Base-by-base conservation (phyloP, 345 rosid genomes). In the Brassica cretica region DNA sequence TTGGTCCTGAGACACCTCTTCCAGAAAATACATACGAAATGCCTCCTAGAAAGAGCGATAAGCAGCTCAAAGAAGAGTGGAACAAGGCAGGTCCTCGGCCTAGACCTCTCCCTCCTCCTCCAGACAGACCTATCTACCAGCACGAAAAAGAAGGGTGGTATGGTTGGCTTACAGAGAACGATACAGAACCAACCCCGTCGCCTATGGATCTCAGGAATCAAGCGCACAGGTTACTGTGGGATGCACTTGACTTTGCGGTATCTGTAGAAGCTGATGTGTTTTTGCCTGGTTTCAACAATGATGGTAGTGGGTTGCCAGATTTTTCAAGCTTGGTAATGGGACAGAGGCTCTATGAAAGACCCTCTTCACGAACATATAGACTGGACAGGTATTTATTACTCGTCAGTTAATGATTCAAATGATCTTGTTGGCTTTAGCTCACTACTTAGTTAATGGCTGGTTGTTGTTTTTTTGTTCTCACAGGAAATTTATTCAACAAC, bases 61-160 rank as follows among this genome's bases (percentile, higher is more conserved):
- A 86, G 80, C 86, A 87, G 62, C 88, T 91, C 71, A 86, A 87
- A 82, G 93, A 89, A 76, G 95, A 89, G 67, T 96, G 99, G 99
- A 83, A 89, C 29, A 89, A 65, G 84, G 97, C 97, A 68, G 99
- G 99, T 65, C 99, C 97, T 60, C 89, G 99, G 27, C 99, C 99
- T 66, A 85, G 98, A 63, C 99, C 99, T 71, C 96, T 93, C 79
- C 97, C 97, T 84, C 99, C 99, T 60, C 97, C 99, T 87, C 98
- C 98, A 18, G 93, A 85, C 68, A 85, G 99, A 79, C 97, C 95
- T 68, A 82, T 90, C 79, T 96, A 96, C 84, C 89, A 18, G 78
- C 99, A 96, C 76, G 98, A 96, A 80, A 93, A 91, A 85, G 97
- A 96, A 86, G 99, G 99, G 8, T 96, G 99, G 98, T 96, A 93